Base-by-base conservation (phyloP, 148 eudicot genomes). In the Fagopyrum esculentum region DNA sequence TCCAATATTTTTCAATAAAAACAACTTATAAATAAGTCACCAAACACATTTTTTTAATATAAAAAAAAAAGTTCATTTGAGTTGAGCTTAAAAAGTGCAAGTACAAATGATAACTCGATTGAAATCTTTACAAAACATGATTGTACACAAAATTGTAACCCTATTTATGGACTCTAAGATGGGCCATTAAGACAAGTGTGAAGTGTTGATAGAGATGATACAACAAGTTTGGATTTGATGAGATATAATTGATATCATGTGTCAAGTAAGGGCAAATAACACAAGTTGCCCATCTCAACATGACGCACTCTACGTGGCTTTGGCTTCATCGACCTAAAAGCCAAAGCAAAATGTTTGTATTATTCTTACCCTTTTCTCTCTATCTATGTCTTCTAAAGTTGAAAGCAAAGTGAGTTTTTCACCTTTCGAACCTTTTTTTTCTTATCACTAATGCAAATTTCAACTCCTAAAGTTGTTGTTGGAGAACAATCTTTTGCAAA, bases 241-340 rank as follows among this genome's bases (percentile, higher is more conserved):
- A 35, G 40, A 35, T 35, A 35, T 35, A 35, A 35, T 35, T 35
- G 40, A 35, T 35, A 35, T 35, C 40, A 49, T 3, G 3, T 40
- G 71, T 40, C 22, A 40, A 66, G 16, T 43, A 29, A 29, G 10
- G 10, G 5, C 71, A 63, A 29, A 19, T 30, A 4, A 63, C 9
- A 43, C 71, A 45, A 66, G 19, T 66, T 66, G 71, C 15, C 35
- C 9, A 66, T 66, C 19, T 66, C 71, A 43, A 43, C 29, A 11
- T 43, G 47, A 66, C 45, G 71, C 71, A 40, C 47, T 66, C 71
- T 66, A 66, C 71, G 71, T 66, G 71, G 71, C 71, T 43, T 66
- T 66, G 71, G 46, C 47, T 40, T 66, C 71, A 66, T 66, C 19
- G 45, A 63, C 15, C 12, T 2, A 43, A 40, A 5, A 66, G 40